phyloP scores from a whole-genome alignment of 208 protist species.

The Leishmania major region DNA sequence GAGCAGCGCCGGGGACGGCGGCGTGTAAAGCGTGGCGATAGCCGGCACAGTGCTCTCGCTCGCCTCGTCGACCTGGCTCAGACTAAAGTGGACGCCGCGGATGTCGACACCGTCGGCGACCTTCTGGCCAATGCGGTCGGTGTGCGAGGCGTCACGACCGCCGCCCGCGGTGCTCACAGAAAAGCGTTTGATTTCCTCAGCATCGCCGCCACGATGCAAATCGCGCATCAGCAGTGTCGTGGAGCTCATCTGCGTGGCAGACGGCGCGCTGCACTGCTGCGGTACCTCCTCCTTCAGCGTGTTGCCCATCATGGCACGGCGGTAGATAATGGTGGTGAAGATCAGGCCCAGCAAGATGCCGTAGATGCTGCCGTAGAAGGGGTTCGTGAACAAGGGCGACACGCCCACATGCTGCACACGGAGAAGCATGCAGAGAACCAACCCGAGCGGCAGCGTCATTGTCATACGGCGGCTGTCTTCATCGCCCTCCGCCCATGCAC shows the following conservation, averaged over 20 bases:
- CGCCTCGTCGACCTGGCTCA: slow-evolving; percentile 32
- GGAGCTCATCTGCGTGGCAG: background rate
- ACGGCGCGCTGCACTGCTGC: background rate
- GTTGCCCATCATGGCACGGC: slow-evolving; percentile 70
- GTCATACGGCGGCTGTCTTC: slow-evolving; percentile 62
- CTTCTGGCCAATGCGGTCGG: slow-evolving; percentile 9
- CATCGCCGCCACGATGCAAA: background rate
- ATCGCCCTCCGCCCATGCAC: slow-evolving; percentile 26
- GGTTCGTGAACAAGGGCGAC: slow-evolving; percentile 59
- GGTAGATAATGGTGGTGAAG: slow-evolving; percentile 64
- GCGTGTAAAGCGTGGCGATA: slow-evolving; percentile 49
- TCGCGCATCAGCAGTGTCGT: background rate
- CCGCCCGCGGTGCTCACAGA: background rate
- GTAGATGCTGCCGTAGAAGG: slow-evolving; percentile 61
- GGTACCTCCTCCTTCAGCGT: slow-evolving; percentile 28
- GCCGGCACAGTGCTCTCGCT: slow-evolving; percentile 47
- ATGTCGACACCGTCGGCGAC: background rate
- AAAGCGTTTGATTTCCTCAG: background rate
- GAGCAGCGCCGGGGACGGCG: slow-evolving; percentile 33
- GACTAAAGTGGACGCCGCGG: slow-evolving; percentile 22
- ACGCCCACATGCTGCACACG: slow-evolving; percentile 61
- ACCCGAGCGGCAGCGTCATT: slow-evolving; percentile 62
- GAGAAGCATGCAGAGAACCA: slow-evolving; percentile 75
- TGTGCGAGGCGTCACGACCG: background rate
- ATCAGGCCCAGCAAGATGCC: slow-evolving; percentile 61